Conservation (phyloP, 1,284 basidiomycete genomes). For the Ganoderma lucidum region DNA sequence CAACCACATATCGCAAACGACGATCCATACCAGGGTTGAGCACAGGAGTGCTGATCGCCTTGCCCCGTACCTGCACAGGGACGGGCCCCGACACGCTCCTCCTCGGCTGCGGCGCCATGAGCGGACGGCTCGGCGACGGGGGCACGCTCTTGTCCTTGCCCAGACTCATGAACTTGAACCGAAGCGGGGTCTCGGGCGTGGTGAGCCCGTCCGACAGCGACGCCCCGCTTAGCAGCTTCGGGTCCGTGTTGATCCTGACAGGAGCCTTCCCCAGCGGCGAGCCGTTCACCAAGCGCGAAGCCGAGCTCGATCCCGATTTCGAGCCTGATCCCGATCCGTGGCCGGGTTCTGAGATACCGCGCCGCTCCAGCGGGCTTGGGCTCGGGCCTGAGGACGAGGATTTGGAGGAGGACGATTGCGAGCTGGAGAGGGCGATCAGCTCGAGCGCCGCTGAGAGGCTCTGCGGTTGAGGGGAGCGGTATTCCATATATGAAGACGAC, state of each 20-base stretch:
- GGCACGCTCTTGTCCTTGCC: slow-evolving; percentile 26
- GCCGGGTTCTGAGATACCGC: slow-evolving; percentile 26
- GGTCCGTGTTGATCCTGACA: slow-evolving; percentile 34
- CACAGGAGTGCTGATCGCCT: slow-evolving; percentile 70
- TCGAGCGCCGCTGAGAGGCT: slow-evolving; percentile 51
- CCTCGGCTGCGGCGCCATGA: slow-evolving; percentile 29
- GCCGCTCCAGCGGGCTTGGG: slow-evolving; percentile 28
- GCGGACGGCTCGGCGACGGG: slow-evolving; percentile 31
- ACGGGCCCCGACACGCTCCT: slow-evolving; percentile 33
- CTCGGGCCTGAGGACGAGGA: slow-evolving; percentile 16
- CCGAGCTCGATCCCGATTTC: slow-evolving; percentile 14
- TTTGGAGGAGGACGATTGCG: slow-evolving; percentile 29
- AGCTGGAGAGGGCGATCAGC: slow-evolving; percentile 40
- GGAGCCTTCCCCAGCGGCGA: slow-evolving; percentile 21
- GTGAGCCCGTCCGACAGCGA: slow-evolving; percentile 23
- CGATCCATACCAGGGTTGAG: slow-evolving; percentile 61
- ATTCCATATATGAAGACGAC: slow-evolving; percentile 52
- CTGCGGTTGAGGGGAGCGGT: slow-evolving; percentile 45
- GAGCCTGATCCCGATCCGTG: neutral
- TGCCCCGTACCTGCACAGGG: slow-evolving; percentile 49
- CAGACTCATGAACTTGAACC: slow-evolving; percentile 26
- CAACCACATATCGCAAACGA: neutral
- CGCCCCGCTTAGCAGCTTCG: slow-evolving; percentile 22
- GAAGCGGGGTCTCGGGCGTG: slow-evolving; percentile 31
- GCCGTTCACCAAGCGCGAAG: slow-evolving; percentile 13